Base-by-base conservation (phyloP, 139 green algal species). In the Chlorella vulgaris region DNA sequence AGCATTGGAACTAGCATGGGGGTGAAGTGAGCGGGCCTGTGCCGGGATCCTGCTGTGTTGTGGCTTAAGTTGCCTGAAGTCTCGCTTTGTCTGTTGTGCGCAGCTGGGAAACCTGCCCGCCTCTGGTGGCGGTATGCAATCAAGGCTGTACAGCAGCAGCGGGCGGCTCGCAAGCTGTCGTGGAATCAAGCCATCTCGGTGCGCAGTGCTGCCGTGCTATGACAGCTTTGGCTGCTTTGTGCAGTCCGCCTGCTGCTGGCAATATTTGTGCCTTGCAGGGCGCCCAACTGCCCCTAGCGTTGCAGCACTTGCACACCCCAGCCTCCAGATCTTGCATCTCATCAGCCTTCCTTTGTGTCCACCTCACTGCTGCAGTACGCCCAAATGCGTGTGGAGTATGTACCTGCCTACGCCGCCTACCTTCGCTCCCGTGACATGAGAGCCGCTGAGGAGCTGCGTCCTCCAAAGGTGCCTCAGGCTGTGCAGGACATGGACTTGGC, bases 101-200 rank as follows among this genome's bases (percentile, higher is more conserved):
- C 38, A 39, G 47, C 65, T 65, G 89, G 86, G 8, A 21, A 69
- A 0, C 79, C 81, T 0, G 92, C 89, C 0, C 80, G 87, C 3
- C 21, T 91, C 19, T 98, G 94, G 94, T 98, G 94, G 94, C 85
- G 76, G 3, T 98, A 98, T 78, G 94, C 92, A 10, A 50, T 84
- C 28, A 76, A 65, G 15, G 91, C 90, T 0, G 84, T 94, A 7
- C 77, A 43, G 36, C 79, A 82, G 31, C 82, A 88, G 81, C 58
- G 81, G 40, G 31, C 55, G 33, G 42, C 63, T 1, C 84, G 70
- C 60, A 55, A 66, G 43, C 69, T 91, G 31, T 87, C 68, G 28
- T 95, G 91, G 91, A 10, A 39, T 2, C 65, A 89, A 7, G 66
- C 93, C 7, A 60, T 81, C 21, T 26, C 69, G 84, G 84, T 85